Percentiles rank a stretch among this genome's conserved stretches.
phyloP scores from a whole-genome alignment of 2,329 filamentous ascomycete genomes.

The Colletotrichum agaves region DNA sequence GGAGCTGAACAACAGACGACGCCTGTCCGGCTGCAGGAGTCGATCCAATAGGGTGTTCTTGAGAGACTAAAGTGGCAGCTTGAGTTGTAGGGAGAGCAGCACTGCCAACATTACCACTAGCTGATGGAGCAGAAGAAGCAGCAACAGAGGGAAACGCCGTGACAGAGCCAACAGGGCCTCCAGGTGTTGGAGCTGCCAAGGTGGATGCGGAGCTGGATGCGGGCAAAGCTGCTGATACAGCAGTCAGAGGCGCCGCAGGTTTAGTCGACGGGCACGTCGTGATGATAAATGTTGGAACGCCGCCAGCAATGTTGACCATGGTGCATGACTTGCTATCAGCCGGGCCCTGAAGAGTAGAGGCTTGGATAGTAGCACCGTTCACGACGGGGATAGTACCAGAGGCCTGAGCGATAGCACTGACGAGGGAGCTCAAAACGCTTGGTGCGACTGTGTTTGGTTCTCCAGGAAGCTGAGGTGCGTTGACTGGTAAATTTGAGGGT shows the following conservation, averaged over 20 bases:
- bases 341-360: not conserved
- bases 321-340: not conserved
- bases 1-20: not conserved
- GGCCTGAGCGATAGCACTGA: not conserved
- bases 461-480: constrained; percentile 20
- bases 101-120: not conserved
- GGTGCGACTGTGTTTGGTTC: not conserved
- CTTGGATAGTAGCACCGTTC: not conserved
- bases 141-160: not conserved
- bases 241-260: too few species aligned
- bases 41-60: not conserved
- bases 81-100: not conserved
- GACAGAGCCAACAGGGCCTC: not conserved
- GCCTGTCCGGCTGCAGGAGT: not conserved
- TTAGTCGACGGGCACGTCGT: not conserved
- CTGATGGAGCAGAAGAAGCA: not conserved
- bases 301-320: constrained; percentile 6
- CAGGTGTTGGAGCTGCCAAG: not conserved
- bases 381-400: not conserved
- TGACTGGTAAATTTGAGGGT: not conserved
- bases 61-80: not conserved
- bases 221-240: too few species aligned
- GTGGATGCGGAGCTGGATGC: not conserved
- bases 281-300: constrained; percentile 17
- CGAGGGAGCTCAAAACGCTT: not conserved